Conservation (phyloP, 345 rosid genomes). For the Salix brachista region DNA sequence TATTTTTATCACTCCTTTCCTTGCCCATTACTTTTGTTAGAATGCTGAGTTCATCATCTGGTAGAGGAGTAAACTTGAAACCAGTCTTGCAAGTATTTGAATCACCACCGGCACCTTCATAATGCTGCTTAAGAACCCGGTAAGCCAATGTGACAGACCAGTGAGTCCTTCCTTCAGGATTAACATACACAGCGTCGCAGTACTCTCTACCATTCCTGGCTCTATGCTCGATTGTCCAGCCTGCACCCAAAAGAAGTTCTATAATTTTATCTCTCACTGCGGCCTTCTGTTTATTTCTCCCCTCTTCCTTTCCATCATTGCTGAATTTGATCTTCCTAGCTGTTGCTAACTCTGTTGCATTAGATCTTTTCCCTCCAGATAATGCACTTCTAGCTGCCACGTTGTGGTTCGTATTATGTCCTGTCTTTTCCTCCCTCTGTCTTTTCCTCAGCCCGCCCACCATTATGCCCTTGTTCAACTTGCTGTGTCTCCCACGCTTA, state of each 20-base stretch:
- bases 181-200: slow-evolving; percentile 82
- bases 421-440: neutral
- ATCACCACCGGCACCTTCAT: slow-evolving; percentile 38
- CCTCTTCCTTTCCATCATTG: slow-evolving; percentile 20
- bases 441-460: neutral
- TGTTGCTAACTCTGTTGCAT: slow-evolving; percentile 13
- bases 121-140: slow-evolving; percentile 47
- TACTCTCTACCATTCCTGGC: slow-evolving; percentile 59
- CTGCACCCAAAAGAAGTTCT: slow-evolving; percentile 66
- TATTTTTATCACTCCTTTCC: slow-evolving; percentile 50
- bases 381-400: slow-evolving; percentile 10
- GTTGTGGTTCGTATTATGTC: neutral
- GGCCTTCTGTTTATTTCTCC: slow-evolving; percentile 11
- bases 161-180: slow-evolving; percentile 85
- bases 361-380: slow-evolving; percentile 23
- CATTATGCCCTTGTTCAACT: neutral
- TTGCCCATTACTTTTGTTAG: slow-evolving; percentile 43
- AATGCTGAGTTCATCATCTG: slow-evolving; percentile 61
- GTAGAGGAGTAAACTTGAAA: slow-evolving; percentile 58
- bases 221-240: slow-evolving; percentile 81
- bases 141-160: slow-evolving; percentile 95
- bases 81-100: slow-evolving; percentile 37
- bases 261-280: slow-evolving; percentile 66
- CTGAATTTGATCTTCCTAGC: slow-evolving; percentile 16
- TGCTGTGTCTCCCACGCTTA: slow-evolving; percentile 15